A percentile compares a stretch with the other conserved stretches of the same genome.
Conservation (phyloP, 495 filamentous ascomycete species). For the Hypoxylon intermedium region DNA sequence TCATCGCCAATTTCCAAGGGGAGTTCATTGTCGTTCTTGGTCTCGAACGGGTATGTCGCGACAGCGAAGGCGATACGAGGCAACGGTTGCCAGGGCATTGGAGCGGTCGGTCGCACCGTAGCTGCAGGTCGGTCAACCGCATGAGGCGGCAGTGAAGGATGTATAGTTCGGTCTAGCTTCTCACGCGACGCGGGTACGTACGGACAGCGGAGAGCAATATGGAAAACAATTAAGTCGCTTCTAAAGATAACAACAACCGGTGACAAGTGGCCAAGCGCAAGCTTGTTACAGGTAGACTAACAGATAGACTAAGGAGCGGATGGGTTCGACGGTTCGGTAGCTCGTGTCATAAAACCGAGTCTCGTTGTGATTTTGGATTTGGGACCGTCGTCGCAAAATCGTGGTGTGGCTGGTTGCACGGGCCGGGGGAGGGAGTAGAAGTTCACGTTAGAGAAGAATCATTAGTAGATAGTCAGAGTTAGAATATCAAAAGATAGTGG, state of each 20-base stretch:
- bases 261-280: slow-evolving; percentile 6
- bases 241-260: slow-evolving; percentile 1
- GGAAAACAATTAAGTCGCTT: slow-evolving; percentile 8
- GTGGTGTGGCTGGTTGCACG: slow-evolving; percentile 23
- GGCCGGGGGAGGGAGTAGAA: slow-evolving; percentile 2
- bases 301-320: background rate
- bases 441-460: slow-evolving; percentile 19
- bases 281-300: slow-evolving; percentile 15
- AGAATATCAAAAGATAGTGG: slow-evolving; percentile 18
- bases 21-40: slow-evolving; percentile 87
- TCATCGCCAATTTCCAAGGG: slow-evolving; percentile 97
- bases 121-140: slow-evolving; percentile 45
- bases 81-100: slow-evolving; percentile 96
- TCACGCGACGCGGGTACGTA: slow-evolving; percentile 30
- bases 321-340: slow-evolving; percentile 7
- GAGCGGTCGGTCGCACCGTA: slow-evolving; percentile 41
- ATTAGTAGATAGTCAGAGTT: slow-evolving; percentile 21
- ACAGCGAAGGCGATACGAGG: slow-evolving; percentile 97
- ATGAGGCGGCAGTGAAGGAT: slow-evolving; percentile 35
- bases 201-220: slow-evolving; percentile 16
- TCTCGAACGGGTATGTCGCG: slow-evolving; percentile 89
- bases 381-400: slow-evolving; percentile 33
- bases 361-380: slow-evolving; percentile 19
- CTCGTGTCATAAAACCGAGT: slow-evolving; percentile 13
- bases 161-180: slow-evolving; percentile 19